Conservation (phyloP, 129 eudicot genomes). For the Arctium lappa region DNA sequence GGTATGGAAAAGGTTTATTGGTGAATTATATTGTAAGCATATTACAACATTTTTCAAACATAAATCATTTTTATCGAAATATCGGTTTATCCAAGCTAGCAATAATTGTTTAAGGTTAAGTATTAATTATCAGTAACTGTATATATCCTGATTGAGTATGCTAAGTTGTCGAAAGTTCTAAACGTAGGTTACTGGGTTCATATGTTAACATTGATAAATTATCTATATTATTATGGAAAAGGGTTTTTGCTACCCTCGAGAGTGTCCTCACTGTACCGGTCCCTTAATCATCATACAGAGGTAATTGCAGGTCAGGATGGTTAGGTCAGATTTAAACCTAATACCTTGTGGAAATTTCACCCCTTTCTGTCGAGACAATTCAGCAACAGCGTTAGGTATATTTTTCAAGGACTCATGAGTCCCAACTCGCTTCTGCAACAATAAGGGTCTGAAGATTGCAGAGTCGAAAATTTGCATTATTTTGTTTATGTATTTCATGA, state of each 20-base stretch:
- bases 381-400: too few relatives aligned
- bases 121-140: background rate
- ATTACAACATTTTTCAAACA: background rate
- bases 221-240: background rate
- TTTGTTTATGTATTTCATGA: background rate
- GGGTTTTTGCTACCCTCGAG: background rate
- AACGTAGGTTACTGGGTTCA: background rate
- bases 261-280: background rate
- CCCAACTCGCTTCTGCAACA: background rate
- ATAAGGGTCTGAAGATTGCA: background rate
- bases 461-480: background rate
- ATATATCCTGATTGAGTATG: too few relatives aligned
- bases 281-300: background rate
- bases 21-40: constrained; percentile 24
- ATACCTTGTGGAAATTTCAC: too few relatives aligned
- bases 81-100: background rate
- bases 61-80: background rate
- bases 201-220: background rate
- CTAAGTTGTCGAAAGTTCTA: too few relatives aligned
- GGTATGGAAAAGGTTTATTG: constrained; percentile 13
- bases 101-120: background rate
- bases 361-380: too few relatives aligned
- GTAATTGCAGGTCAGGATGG: background rate
- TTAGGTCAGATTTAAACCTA: background rate
- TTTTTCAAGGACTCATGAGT: background rate